Conservation (phyloP, 495 filamentous ascomycete species). For the Penicillium roqueforti region DNA sequence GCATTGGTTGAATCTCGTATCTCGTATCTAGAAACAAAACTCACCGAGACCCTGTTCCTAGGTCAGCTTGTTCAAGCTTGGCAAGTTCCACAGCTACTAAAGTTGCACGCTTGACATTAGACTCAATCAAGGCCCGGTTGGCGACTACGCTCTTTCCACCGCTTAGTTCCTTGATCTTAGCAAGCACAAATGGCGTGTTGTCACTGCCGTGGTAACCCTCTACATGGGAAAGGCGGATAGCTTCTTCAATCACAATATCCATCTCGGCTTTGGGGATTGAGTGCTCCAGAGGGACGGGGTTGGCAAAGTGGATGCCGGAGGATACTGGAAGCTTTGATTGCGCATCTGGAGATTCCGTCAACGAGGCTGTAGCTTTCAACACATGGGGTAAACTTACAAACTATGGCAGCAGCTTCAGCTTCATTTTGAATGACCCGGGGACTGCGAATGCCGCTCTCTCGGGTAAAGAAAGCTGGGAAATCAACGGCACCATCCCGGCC, state of each 20-base stretch:
- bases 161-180: constrained; percentile 76
- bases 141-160: constrained; percentile 64
- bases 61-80: constrained; percentile 49
- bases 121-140: constrained; percentile 72
- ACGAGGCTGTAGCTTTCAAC: neutral
- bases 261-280: constrained; percentile 72
- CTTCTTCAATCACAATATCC: constrained; percentile 65
- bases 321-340: constrained; percentile 60
- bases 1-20: constrained; percentile 17
- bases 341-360: constrained; percentile 47
- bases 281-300: constrained; percentile 70
- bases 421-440: constrained; percentile 70
- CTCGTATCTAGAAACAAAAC: constrained; percentile 25
- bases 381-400: constrained; percentile 51
- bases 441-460: constrained; percentile 77
- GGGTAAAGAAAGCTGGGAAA: constrained; percentile 85
- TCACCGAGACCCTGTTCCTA: constrained; percentile 37
- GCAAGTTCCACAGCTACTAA: constrained; percentile 73
- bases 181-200: constrained; percentile 86
- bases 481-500: constrained; percentile 63
- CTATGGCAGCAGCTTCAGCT: constrained; percentile 77
- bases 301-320: constrained; percentile 79
- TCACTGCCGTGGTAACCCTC: constrained; percentile 67
- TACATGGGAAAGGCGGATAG: constrained; percentile 65
- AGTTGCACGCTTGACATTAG: constrained; percentile 76